Evolutionary conservation across 495 filamentous ascomycete species (phyloP).

Genomic region (Aspergillus saccharolyticus): DNA sequence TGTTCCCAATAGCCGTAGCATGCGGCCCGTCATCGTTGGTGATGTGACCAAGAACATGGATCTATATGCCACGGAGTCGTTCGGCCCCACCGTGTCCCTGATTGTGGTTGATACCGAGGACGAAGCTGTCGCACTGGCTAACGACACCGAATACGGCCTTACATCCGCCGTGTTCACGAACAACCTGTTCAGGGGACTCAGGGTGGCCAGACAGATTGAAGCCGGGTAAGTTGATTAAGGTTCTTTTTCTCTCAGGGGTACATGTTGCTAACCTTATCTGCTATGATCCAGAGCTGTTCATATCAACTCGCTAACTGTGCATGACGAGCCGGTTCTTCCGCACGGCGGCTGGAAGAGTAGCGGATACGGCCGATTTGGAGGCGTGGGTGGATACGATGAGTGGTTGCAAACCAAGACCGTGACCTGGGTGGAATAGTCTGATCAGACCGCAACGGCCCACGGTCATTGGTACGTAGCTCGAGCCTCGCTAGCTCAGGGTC

Average conservation of each 20-base stretch:
- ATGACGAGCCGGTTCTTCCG: conserved; percentile 74
- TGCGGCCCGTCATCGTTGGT: conserved; percentile 68
- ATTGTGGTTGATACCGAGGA: conserved; percentile 45
- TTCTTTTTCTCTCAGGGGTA: neutral
- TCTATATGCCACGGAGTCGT: conserved; percentile 73
- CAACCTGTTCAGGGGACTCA: conserved; percentile 43
- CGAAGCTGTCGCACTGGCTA: conserved; percentile 44
- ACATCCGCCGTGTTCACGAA: conserved; percentile 44
- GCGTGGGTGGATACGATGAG: conserved; percentile 56
- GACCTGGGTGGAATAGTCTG: conserved; percentile 50
- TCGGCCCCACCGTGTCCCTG: conserved; percentile 71
- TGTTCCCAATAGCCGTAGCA: conserved; percentile 45
- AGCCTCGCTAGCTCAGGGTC: neutral
- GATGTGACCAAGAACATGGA: conserved; percentile 77
- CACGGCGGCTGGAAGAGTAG: conserved; percentile 85
- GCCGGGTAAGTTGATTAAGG: conserved; percentile 35
- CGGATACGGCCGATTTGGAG: conserved; percentile 71
- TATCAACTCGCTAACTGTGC: conserved; percentile 80
- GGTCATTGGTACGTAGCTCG: neutral
- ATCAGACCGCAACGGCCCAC: neutral
- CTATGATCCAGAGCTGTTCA: conserved; percentile 59
- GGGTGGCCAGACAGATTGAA: conserved; percentile 46
- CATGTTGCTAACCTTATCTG: neutral
- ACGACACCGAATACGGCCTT: conserved; percentile 51
- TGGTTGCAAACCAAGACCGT: conserved; percentile 83